Evolutionary conservation across 1,284 basidiomycete genomes (phyloP).

Genomic region (Boletus sp.): DNA sequence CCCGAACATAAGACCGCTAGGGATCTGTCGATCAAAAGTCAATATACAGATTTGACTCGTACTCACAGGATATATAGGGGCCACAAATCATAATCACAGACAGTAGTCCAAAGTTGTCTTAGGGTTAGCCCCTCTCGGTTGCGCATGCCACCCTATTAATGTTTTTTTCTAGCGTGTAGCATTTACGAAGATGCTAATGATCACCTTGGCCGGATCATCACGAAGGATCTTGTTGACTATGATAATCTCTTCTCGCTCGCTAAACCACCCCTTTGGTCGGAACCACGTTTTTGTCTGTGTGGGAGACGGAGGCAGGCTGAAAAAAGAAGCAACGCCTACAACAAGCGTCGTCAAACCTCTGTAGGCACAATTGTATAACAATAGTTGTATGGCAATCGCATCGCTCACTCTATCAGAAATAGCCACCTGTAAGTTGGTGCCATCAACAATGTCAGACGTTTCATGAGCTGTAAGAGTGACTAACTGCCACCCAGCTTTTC

Average conservation of each 20-base stretch:
- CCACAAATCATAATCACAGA: constrained; percentile 68
- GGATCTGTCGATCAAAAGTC: neutral
- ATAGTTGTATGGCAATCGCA: constrained; percentile 6
- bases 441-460: neutral
- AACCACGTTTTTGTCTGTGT: constrained; percentile 67
- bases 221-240: constrained; percentile 56
- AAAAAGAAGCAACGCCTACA: constrained; percentile 61
- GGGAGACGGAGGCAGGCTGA: constrained; percentile 66
- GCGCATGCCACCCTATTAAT: constrained; percentile 61
- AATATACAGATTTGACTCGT: neutral
- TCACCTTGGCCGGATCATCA: constrained; percentile 64
- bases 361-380: neutral
- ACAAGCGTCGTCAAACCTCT: constrained; percentile 49
- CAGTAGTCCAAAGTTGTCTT: constrained; percentile 49
- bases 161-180: neutral
- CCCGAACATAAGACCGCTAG: constrained; percentile 41
- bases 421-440: constrained; percentile 18
- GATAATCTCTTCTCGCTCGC: constrained; percentile 50
- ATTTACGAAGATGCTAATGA: neutral
- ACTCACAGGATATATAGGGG: constrained; percentile 58
- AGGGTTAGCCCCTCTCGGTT: constrained; percentile 67
- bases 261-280: constrained; percentile 71
- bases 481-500: constrained; percentile 57
- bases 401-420: constrained; percentile 25
- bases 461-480: constrained; percentile 4